Percentiles rank a stretch among this genome's conserved stretches.
These are phyloP conservation scores for Candida sithepensis DNA, from an alignment of 805 yeast species.

Conservation along the genomic window DNA sequence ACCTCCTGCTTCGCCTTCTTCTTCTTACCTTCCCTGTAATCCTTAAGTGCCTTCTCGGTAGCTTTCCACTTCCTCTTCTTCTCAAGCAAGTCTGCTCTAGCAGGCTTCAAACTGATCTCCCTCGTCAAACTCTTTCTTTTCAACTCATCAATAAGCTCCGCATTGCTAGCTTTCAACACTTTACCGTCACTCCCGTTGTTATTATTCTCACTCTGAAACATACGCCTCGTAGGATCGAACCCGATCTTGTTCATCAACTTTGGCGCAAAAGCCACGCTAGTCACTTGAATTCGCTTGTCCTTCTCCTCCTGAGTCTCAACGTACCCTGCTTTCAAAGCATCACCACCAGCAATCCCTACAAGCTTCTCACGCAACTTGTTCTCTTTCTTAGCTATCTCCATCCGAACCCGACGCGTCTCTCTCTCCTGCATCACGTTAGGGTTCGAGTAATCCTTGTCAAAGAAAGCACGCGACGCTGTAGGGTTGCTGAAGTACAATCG, in stretches of 20 bases:
- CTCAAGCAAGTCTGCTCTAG: constrained; percentile 14
- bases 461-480: constrained; percentile 47
- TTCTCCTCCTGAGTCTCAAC: constrained; percentile 20
- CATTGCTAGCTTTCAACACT: constrained; percentile 2
- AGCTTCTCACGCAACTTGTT: constrained; percentile 30
- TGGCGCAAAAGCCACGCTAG: constrained; percentile 26
- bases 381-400: constrained; percentile 37
- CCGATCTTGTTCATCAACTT: constrained; percentile 24
- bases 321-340: constrained; percentile 11
- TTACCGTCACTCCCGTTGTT: not conserved
- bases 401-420: constrained; percentile 34
- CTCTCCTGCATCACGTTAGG: constrained; percentile 42
- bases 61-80: constrained; percentile 14
- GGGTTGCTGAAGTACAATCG: constrained; percentile 36
- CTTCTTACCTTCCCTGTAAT: not conserved
- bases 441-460: constrained; percentile 45
- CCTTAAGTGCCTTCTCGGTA: constrained; percentile 4
- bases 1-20: not conserved
- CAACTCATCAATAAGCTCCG: constrained; percentile 8
- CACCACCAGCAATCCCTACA: constrained; percentile 25
- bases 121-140: constrained; percentile 9
- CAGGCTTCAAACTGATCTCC: constrained; percentile 15
- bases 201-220: constrained; percentile 13
- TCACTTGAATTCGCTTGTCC: constrained; percentile 18
- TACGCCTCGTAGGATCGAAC: constrained; percentile 26